Base-by-base conservation (phyloP, 2,329 filamentous ascomycete species). In the Nothopassalora personata region DNA sequence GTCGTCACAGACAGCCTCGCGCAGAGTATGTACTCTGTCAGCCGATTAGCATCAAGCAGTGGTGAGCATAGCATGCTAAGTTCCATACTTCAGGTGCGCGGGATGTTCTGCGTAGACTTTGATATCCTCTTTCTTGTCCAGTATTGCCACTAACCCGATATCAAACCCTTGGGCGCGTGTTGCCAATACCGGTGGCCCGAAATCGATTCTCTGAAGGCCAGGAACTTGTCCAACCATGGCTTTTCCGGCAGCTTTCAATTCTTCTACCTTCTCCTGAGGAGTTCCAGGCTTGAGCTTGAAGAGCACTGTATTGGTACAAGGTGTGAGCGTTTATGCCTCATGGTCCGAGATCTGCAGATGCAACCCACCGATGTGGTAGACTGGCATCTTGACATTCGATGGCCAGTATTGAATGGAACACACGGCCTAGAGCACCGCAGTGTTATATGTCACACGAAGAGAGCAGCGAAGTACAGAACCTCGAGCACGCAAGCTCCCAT, bases 161-260 rank as follows among this genome's bases (percentile, higher is more conserved):
- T 80, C 68, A 57, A 74, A 80, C 0, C 77, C 78, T 55, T 79
- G 73, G 19, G 75, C 73, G 39, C 77, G 71, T 13, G 73, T 76
- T 27, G 74, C 72, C 0, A 74, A 68, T 19, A 78, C 61, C 4
- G 77, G 76, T 28, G 64, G 61, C 4, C 64, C 66, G 39, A 67
- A 60, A 15, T 65, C 61, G 30, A 67, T 60, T 36, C 60, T 60
- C 36, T 59, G 48, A 27, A 66, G 60, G 9, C 63, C 23, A 23
- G 23, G 23, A 23, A 23, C 23, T 23, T 23, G 23, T 23, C 23
- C 23, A 23, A 23, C 23, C 23, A 23, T 23, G 23, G 23, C 23
- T 23, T 23, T 23, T 3, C 23, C 23, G 19, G 64, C 60, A 43
- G 57, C 57, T 60, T 64, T 58, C 23, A 66, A 30, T n/a, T 62